A percentile compares a stretch with the other conserved stretches of the same genome.
phyloP scores from a whole-genome alignment of 2,329 filamentous ascomycete species.

The Trichoderma guizhouense region DNA sequence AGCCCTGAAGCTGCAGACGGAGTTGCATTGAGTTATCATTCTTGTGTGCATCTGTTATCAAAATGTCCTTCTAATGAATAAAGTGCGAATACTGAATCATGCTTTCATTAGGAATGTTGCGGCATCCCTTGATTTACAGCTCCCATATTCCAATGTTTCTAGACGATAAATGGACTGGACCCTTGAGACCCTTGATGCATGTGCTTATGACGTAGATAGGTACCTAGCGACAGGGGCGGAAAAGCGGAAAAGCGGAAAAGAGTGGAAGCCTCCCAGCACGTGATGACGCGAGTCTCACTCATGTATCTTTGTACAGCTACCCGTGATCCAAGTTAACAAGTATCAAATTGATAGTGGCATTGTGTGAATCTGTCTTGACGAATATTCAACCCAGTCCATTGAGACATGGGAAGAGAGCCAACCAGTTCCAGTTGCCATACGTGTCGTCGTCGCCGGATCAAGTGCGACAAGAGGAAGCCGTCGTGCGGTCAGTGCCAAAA shows the following conservation, averaged over 20 bases:
- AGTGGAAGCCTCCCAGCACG: not conserved
- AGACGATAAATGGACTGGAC: not conserved
- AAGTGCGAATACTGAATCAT: not conserved
- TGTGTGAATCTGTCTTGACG: not conserved
- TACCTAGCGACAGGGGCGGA: not conserved
- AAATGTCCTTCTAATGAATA: not conserved
- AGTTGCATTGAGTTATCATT: not conserved
- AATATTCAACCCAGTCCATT: not conserved
- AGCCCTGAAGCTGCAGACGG: too few relatives aligned
- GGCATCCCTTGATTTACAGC: rapidly evolving
- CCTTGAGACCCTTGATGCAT: not conserved
- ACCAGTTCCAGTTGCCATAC: not conserved
- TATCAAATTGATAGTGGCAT: not conserved
- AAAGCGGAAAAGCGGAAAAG: not conserved
- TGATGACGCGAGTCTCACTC: not conserved
- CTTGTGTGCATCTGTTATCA: not conserved
- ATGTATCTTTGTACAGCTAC: not conserved
- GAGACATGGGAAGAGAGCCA: not conserved
- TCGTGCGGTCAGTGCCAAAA: not conserved
- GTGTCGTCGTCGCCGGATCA: not conserved
- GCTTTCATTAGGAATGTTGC: not conserved
- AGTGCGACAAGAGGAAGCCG: not conserved
- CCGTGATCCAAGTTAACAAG: not conserved
- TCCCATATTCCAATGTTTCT: not conserved
- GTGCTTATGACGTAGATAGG: not conserved